These are phyloP conservation scores for Epichloe elymi DNA, from an alignment of 2,329 filamentous ascomycete species.

Conservation along the genomic window DNA sequence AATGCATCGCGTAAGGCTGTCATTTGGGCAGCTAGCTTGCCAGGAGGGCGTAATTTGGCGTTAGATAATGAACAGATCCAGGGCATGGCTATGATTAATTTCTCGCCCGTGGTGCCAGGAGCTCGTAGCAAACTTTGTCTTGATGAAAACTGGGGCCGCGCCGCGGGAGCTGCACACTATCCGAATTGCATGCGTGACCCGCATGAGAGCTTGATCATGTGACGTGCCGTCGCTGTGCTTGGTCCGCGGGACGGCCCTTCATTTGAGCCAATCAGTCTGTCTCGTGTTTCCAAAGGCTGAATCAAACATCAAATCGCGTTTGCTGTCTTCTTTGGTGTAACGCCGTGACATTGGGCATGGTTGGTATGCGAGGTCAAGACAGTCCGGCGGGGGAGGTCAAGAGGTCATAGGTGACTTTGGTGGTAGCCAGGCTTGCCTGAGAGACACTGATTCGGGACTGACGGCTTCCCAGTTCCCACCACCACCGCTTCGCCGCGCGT, in stretches of 20 bases:
- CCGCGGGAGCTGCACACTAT: slow-evolving; percentile 20
- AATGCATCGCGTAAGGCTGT: neutral
- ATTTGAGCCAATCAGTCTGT: slow-evolving; percentile 12
- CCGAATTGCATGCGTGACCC: slow-evolving; percentile 19
- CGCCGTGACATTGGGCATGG: neutral
- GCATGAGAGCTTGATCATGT: slow-evolving; percentile 23
- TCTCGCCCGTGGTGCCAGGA: neutral
- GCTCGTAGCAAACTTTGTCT: neutral
- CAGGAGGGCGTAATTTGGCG: neutral
- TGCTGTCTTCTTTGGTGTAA: neutral
- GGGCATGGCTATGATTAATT: neutral
- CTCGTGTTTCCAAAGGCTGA: neutral
- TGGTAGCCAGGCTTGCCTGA: neutral
- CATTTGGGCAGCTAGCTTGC: neutral
- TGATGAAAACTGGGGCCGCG: slow-evolving; percentile 15
- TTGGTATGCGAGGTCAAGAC: neutral
- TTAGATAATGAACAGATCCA: neutral
- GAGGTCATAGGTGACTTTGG: too few species aligned
- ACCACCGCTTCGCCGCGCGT: too few species aligned
- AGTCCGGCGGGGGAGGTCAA: neutral
- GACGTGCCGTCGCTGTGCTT: slow-evolving; percentile 18
- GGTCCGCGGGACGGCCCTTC: slow-evolving; percentile 26
- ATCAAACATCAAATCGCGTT: neutral
- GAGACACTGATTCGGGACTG: too few species aligned
- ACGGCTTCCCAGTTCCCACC: too few species aligned